Percentiles rank a stretch among this genome's conserved stretches.
phyloP scores from a whole-genome alignment of 768 basidiomycete genomes.

The Suillus paluster region DNA sequence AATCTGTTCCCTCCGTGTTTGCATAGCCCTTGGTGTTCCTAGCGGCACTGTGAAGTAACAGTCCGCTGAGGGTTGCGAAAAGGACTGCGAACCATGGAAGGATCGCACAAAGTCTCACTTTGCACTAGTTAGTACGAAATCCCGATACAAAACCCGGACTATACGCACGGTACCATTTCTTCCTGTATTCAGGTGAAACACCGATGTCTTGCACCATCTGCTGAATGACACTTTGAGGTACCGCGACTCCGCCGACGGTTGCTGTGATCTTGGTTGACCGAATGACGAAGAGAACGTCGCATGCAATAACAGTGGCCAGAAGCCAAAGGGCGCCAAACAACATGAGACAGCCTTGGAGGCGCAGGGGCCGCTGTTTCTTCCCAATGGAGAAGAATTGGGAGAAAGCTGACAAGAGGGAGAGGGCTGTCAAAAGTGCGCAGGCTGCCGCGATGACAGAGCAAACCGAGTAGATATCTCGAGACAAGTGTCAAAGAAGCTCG shows the following conservation, averaged over 20 bases:
- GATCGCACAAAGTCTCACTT: constrained; percentile 52
- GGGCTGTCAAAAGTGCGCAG: constrained; percentile 34
- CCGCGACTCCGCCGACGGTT: constrained; percentile 36
- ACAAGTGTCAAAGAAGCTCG: not conserved
- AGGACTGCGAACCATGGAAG: constrained; percentile 56
- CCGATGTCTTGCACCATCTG: constrained; percentile 41
- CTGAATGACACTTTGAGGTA: constrained; percentile 43
- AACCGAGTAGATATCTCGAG: constrained; percentile 41
- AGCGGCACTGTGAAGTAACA: constrained; percentile 37
- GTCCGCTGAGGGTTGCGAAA: constrained; percentile 41
- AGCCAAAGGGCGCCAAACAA: constrained; percentile 48
- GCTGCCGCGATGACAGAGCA: constrained; percentile 40
- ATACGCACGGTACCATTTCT: constrained; percentile 50
- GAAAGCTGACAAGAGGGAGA: constrained; percentile 31
- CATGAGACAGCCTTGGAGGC: constrained; percentile 38
- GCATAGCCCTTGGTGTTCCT: constrained; percentile 8
- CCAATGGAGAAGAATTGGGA: constrained; percentile 16
- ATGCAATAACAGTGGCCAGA: constrained; percentile 49
- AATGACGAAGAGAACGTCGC: constrained; percentile 47
- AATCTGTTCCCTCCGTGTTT: not conserved
- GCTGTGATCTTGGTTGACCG: constrained; percentile 48
- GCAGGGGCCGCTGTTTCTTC: constrained; percentile 18
- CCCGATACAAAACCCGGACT: not conserved
- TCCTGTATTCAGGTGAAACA: constrained; percentile 44
- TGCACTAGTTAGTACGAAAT: constrained; percentile 10